Evolutionary conservation across 148 eudicot genomes (phyloP).

Genomic region (Amaranthus palmeri): DNA sequence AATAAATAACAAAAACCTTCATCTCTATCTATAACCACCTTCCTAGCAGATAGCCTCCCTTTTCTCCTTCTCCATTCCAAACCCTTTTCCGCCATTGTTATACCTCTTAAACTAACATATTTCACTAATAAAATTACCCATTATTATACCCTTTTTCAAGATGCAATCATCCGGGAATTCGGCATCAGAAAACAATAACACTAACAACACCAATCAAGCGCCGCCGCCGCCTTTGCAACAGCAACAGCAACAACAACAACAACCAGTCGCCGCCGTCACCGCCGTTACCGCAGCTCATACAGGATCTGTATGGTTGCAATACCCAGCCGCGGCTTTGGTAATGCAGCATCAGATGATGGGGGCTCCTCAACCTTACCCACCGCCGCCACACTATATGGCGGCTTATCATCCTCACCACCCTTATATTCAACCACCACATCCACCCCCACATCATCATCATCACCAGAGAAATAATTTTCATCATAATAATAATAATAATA

Average conservation of each 20-base stretch:
- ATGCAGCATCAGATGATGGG: slow-evolving; percentile 84
- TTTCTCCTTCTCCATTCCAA: slow-evolving; percentile 8
- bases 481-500: background rate
- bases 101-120: background rate
- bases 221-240: slow-evolving; percentile 12
- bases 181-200: slow-evolving; percentile 2
- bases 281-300: slow-evolving; percentile 11
- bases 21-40: slow-evolving; percentile 16
- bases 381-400: slow-evolving; percentile 69
- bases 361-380: slow-evolving; percentile 55
- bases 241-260: slow-evolving; percentile 10
- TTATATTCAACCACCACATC: slow-evolving; percentile 32
- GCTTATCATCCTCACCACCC: slow-evolving; percentile 54
- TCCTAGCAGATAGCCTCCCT: background rate
- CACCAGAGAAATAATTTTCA: slow-evolving; percentile 25
- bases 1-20: background rate
- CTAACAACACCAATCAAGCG: background rate
- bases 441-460: slow-evolving; percentile 30
- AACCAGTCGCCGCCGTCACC: slow-evolving; percentile 14
- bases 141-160: background rate
- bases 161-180: slow-evolving; percentile 30
- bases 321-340: slow-evolving; percentile 91
- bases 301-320: slow-evolving; percentile 53
- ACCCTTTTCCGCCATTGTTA: background rate
- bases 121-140: background rate